Evolutionary conservation across 2,329 filamentous ascomycete species (phyloP), one percentile per base, ranked within the genome.

Genomic region (Raffaelea deltoideospora): DNA sequence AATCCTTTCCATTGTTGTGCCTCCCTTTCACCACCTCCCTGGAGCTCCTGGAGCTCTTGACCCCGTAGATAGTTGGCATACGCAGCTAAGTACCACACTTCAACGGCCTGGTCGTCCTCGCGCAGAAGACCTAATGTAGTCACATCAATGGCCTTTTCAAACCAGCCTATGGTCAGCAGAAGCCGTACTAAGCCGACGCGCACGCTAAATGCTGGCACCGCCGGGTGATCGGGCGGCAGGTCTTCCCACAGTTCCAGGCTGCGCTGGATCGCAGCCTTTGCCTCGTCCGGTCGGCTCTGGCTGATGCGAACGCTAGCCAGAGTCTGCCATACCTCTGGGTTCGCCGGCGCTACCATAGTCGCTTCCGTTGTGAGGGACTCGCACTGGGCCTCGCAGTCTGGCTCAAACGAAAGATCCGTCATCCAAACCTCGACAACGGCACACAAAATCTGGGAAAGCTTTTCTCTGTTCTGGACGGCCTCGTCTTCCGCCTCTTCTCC

Each of bases 341-440:
- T 78, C 38, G 79, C 71, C 4, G 88, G 86, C 40, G 82, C 82
- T 42, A 92, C 73, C 48, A 93, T 64, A 39, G 90, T 77, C 20
- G 90, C 90, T 61, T 98, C 86, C 6, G 87, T 93, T 44, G 96
- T 74, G 41, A 94, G 74, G 5, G 73, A 64, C 59, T 98, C 88
- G 63, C 92, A 98, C 47, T 79, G 73, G 46, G 72, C 64, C 61
- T 98, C 90, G 5, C 88, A 90, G 52, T 95, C 86, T 36, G 77
- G 75, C 58, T 95, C 87, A 84, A 72, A 90, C 50, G 82, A 90
- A 48, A 96, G 62, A 61, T 98, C 90, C 10, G 90, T 98, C 90
- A 98, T 98, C 65, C 95, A 98, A 34, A 98, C 85, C 61, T 98
- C 90, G 7, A 84, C 78, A 42, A 96, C 84, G 21, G 83, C 85